Percentiles rank a stretch among this genome's conserved stretches.
These are phyloP conservation scores for Carex littledalei DNA, from an alignment of 176 grass and related monocot genomes.

Conservation along the genomic window DNA sequence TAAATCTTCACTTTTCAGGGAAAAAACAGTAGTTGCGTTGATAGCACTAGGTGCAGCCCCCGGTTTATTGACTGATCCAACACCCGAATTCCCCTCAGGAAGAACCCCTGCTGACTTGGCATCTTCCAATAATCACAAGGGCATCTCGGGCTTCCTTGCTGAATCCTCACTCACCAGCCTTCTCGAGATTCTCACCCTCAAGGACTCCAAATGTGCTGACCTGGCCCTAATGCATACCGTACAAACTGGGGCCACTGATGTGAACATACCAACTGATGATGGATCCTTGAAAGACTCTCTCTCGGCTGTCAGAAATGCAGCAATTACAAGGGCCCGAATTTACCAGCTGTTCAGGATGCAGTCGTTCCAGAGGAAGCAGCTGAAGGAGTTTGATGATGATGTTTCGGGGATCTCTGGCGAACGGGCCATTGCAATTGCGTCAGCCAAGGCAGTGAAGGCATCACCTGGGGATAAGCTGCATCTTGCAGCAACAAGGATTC, in stretches of 20 bases:
- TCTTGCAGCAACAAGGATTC: constrained; percentile 86
- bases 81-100: constrained; percentile 67
- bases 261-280: constrained; percentile 10
- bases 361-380: constrained; percentile 94
- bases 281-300: constrained; percentile 79
- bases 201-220: constrained; percentile 33
- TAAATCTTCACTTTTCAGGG: constrained; percentile 49
- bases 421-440: constrained; percentile 53
- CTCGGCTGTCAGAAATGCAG: constrained; percentile 80
- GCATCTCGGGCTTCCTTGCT: constrained; percentile 91
- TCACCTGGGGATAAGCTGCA: constrained; percentile 37
- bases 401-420: constrained; percentile 54
- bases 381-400: constrained; percentile 63
- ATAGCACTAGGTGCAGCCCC: constrained; percentile 71
- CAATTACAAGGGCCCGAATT: constrained; percentile 33
- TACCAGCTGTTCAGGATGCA: constrained; percentile 87
- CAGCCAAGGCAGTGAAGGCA: constrained; percentile 44
- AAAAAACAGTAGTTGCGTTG: constrained; percentile 70
- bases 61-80: constrained; percentile 84
- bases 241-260: neutral
- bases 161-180: constrained; percentile 81
- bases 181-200: constrained; percentile 64
- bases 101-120: constrained; percentile 94
- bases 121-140: constrained; percentile 79
- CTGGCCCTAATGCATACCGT: neutral